phyloP scores from a whole-genome alignment of 805 yeast species.

The Hyphopichia homilentoma region DNA sequence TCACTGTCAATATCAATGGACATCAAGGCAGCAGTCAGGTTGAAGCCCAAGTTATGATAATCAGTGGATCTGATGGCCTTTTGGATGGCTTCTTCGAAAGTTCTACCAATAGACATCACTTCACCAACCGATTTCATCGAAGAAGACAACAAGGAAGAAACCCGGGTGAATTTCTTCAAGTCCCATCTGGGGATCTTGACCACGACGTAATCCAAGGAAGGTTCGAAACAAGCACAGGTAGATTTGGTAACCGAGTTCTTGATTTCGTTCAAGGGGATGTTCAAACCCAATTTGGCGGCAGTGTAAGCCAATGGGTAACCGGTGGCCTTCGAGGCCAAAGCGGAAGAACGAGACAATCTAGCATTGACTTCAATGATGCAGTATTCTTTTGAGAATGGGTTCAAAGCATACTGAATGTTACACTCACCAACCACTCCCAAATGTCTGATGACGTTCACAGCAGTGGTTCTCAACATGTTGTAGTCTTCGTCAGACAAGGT shows the following conservation, averaged over 20 bases:
- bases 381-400: constrained; percentile 91
- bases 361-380: constrained; percentile 98
- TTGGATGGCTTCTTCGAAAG: constrained; percentile 96
- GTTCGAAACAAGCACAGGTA: constrained; percentile 96
- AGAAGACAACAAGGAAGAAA: constrained; percentile 80
- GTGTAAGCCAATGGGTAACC: constrained; percentile 98
- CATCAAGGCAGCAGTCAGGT: constrained; percentile 77
- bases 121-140: constrained; percentile 99
- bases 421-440: constrained; percentile 99
- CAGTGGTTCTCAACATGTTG: constrained; percentile 96
- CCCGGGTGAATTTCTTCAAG: constrained; percentile 90
- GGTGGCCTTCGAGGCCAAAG: constrained; percentile 97
- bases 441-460: constrained; percentile 94
- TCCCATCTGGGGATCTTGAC: constrained; percentile 99
- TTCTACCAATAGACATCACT: constrained; percentile 96
- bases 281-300: constrained; percentile 94
- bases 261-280: constrained; percentile 87
- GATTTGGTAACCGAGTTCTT: constrained; percentile 90
- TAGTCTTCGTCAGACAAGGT: constrained; percentile 95
- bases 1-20: constrained; percentile 90
- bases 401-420: constrained; percentile 94
- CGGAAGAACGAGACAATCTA: constrained; percentile 96
- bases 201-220: constrained; percentile 93
- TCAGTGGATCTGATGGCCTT: constrained; percentile 97
- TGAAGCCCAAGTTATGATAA: constrained; percentile 93